Conservation (phyloP, 768 basidiomycete species). For the Boletus tomentosulus region DNA sequence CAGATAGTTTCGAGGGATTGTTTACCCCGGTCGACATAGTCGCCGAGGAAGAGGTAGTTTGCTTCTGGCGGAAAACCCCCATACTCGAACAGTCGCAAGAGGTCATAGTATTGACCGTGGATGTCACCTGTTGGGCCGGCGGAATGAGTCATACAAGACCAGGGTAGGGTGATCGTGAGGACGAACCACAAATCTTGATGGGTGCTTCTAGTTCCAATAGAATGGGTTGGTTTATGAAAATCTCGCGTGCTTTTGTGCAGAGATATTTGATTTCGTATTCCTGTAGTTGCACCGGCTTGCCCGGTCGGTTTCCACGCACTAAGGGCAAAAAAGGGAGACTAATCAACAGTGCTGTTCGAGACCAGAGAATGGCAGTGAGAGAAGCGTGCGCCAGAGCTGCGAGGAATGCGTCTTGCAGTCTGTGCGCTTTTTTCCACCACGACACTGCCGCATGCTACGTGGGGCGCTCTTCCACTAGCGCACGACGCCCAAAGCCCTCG, state of each 20-base stretch:
- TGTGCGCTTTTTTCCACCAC: slow-evolving; percentile 6
- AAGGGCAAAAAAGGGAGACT: slow-evolving; percentile 11
- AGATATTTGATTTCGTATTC: slow-evolving; percentile 99
- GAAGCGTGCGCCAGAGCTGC: neutral
- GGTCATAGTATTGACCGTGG: slow-evolving; percentile 99
- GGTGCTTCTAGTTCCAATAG: slow-evolving; percentile 96
- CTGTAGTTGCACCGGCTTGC: slow-evolving; percentile 95
- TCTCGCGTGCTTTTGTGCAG: slow-evolving; percentile 97
- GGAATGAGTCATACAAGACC: slow-evolving; percentile 22
- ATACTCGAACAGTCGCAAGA: slow-evolving; percentile 96
- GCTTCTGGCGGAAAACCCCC: slow-evolving; percentile 99
- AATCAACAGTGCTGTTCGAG: slow-evolving; percentile 13
- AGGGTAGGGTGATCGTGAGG: neutral
- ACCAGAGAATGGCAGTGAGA: neutral
- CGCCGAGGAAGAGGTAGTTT: slow-evolving; percentile 99
- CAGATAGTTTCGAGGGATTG: slow-evolving; percentile 99
- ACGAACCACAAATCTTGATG: slow-evolving; percentile 98
- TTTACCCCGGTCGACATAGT: slow-evolving; percentile 99
- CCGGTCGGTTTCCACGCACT: slow-evolving; percentile 98
- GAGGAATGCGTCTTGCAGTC: slow-evolving; percentile 1
- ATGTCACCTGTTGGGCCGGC: slow-evolving; percentile 74
- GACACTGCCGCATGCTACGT: slow-evolving; percentile 18
- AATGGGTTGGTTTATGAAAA: slow-evolving; percentile 99
- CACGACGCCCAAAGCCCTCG: slow-evolving; percentile 10
- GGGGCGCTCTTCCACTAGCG: neutral